Percentiles rank a stretch among this genome's conserved stretches.
These are phyloP conservation scores for Pyricularia grisea DNA, from an alignment of 2,329 filamentous ascomycete genomes.

Conservation along the genomic window DNA sequence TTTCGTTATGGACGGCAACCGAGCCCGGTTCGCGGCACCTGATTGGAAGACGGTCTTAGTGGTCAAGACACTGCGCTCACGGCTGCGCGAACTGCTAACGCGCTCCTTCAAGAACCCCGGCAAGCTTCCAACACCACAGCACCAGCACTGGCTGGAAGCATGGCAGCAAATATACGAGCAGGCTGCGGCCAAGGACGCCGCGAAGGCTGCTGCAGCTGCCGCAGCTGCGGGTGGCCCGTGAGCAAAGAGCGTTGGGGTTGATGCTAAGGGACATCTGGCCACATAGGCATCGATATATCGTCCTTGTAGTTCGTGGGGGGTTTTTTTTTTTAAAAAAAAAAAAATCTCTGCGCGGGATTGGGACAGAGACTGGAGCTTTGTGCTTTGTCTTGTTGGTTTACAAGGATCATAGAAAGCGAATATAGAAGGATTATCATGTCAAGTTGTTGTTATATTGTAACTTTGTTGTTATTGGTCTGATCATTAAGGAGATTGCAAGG, in stretches of 20 bases:
- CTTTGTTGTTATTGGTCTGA: too few species aligned
- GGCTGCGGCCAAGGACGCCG: conserved; percentile 21
- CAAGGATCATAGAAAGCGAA: not conserved
- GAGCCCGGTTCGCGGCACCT: conserved; percentile 70
- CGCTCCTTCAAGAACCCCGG: conserved; percentile 60
- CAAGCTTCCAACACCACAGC: conserved; percentile 52
- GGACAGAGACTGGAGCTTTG: not conserved
- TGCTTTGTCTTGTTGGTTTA: not conserved
- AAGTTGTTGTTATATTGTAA: not conserved
- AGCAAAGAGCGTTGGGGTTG: not conserved
- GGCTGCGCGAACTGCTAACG: conserved; percentile 67
- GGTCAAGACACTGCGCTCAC: conserved; percentile 68
- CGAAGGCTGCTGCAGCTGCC: not conserved
- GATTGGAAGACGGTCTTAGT: conserved; percentile 89
- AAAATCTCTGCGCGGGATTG: not conserved
- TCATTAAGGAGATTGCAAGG: too few species aligned
- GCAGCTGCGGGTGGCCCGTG: not conserved
- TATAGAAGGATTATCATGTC: not conserved
- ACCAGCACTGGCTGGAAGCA: conserved; percentile 64
- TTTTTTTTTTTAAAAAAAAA: too few species aligned
- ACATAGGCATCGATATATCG: not conserved
- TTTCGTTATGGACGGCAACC: conserved; percentile 77
- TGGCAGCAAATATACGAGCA: conserved; percentile 63
- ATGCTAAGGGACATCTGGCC: not conserved
- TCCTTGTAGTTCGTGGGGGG: not conserved